Evolutionary conservation across 2,329 filamentous ascomycete species (phyloP).

Genomic region (Fusarium domesticum): DNA sequence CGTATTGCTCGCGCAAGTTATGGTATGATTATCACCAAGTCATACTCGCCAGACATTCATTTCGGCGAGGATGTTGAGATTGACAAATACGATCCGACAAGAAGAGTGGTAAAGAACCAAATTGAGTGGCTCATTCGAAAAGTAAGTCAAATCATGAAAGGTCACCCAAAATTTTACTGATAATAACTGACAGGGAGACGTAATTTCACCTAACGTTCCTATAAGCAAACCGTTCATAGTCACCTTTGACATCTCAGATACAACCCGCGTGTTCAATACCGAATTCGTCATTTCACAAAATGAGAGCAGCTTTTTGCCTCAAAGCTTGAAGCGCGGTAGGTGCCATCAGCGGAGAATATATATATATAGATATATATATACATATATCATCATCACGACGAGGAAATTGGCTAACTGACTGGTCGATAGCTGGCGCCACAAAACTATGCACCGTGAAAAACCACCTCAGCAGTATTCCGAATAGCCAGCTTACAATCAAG

Average conservation of each 20-base stretch:
- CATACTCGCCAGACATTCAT: constrained; percentile 3
- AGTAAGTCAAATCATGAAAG: constrained; percentile 30
- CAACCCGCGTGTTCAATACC: too few species aligned
- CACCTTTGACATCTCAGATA: too few species aligned
- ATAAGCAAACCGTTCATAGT: too few species aligned
- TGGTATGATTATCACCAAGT: constrained; percentile 5
- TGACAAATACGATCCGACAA: constrained; percentile 1
- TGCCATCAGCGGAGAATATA: too few species aligned
- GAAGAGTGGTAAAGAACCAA: constrained; percentile 8
- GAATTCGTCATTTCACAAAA: too few species aligned
- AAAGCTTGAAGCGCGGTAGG: too few species aligned
- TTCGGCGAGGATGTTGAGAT: constrained; percentile 6
- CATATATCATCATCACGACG: too few species aligned
- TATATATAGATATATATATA: too few species aligned
- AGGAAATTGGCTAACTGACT: too few species aligned
- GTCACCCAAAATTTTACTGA: constrained; percentile 36
- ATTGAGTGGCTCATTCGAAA: constrained; percentile 25
- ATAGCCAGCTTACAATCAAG: constrained; percentile 38
- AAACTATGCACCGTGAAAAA: too few species aligned
- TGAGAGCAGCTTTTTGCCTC: too few species aligned
- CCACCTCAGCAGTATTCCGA: constrained; percentile 29
- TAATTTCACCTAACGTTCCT: constrained; percentile 32
- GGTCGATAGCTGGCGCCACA: too few species aligned
- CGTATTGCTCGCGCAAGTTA: constrained; percentile 25
- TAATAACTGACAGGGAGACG: constrained; percentile 36